Base-by-base conservation (phyloP, 441 rosid genomes). In the Hura crepitans region DNA sequence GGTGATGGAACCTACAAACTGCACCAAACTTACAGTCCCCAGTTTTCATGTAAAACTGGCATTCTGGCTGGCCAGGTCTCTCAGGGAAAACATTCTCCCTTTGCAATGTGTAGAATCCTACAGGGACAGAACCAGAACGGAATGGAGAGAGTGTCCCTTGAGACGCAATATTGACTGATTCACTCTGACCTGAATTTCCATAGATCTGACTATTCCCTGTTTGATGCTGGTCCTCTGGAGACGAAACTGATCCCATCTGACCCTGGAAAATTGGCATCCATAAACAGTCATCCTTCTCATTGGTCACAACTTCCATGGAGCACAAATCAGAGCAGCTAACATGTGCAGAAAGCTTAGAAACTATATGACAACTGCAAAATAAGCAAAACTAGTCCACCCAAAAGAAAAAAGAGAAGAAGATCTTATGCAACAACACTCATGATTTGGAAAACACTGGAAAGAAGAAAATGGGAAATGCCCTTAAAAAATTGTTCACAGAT, bases 1-100 rank as follows among this genome's bases (percentile, higher is more conserved):
- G 99, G 76, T 96, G 99, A 81, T 96, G 97, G 77, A 89, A 96
- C 66, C 84, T 87, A 79, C 99, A 96, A 65, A 91, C 98, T 46
- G 96, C 90, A 73, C 99, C 99, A 74, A 91, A 96, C 78, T 92
- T 96, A 80, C 99, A 96, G 76, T 91, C 98, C 43, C 98, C 99
- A 43, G 98, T 95, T 85, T 95, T 92, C 93, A 95, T 84, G 85
- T 95, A 95, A 85, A 90, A 96, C 80, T 91, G 91, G 70, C 99
- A 96, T 74, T 96, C 98, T 0, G 91, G 94, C 74, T 92, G 97
- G 75, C 96, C 97, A 0, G 98, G 99, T 88, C 99, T 88, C 84
- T 96, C 97, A 1, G 99, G 99, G 81, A 96, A 92, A 27, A 92
- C 87, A 74, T 83, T 91, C 63, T 88, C 97, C 80, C 93, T 85